Conservation (phyloP, 2,329 filamentous ascomycete genomes). For the Colletotrichum theobromicola region DNA sequence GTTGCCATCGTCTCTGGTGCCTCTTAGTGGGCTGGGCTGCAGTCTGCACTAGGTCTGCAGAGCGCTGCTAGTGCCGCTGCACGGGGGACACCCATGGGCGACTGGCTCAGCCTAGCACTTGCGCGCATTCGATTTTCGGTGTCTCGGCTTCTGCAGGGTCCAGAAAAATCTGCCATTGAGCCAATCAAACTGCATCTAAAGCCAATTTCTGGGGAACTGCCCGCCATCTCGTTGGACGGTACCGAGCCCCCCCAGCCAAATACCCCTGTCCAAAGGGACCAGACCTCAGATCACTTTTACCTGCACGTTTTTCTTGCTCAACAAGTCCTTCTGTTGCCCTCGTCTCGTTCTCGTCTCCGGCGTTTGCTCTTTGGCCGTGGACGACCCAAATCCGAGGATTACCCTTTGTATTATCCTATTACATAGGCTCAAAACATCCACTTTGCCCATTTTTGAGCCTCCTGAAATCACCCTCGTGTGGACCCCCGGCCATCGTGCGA, state of each 20-base stretch:
- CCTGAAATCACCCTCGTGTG: not conserved
- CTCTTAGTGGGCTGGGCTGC: not conserved
- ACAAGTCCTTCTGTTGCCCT: not conserved
- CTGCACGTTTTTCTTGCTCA: not conserved
- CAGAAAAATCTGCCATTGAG: not conserved
- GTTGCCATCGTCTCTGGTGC: not conserved
- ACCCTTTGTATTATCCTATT: not conserved
- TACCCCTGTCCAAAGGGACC: not conserved
- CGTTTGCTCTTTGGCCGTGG: not conserved
- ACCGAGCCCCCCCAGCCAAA: not conserved
- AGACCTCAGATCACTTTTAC: not conserved
- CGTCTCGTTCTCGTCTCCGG: not conserved
- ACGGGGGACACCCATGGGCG: not conserved
- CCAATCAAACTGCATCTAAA: not conserved
- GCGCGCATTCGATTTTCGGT: not conserved
- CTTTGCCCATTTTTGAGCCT: not conserved
- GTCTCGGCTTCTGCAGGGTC: slow-evolving; percentile 2
- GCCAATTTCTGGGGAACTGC: slow-evolving; percentile 1
- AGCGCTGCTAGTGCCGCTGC: not conserved
- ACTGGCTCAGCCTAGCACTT: not conserved
- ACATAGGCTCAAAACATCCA: not conserved
- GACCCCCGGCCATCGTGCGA: not conserved
- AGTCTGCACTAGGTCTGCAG: not conserved
- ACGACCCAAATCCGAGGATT: not conserved
- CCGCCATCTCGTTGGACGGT: not conserved